phyloP scores from a whole-genome alignment of 148 eudicot species.

The Rheum nobile region DNA sequence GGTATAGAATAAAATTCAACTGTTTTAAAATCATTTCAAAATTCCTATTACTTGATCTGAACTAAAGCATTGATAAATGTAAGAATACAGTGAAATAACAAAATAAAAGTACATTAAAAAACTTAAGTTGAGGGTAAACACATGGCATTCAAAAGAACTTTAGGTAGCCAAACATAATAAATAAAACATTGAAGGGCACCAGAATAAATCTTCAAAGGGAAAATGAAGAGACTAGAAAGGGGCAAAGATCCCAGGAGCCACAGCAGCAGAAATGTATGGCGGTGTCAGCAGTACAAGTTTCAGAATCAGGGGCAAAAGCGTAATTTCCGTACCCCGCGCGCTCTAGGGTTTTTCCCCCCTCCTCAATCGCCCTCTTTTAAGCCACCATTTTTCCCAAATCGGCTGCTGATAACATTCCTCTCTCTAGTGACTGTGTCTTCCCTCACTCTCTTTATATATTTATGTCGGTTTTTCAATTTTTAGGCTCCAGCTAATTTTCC shows the following conservation, averaged over 20 bases:
- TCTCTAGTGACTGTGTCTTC: slow-evolving; percentile 8
- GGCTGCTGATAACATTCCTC: slow-evolving; percentile 7
- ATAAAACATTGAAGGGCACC: background rate
- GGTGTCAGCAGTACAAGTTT: background rate
- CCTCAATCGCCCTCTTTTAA: slow-evolving; percentile 4
- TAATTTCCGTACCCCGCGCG: background rate
- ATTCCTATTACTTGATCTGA: too few species aligned
- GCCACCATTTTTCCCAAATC: slow-evolving; percentile 2
- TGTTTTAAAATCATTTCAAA: too few species aligned
- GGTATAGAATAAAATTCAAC: too few species aligned
- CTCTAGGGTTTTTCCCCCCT: slow-evolving; percentile 1
- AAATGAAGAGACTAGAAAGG: background rate
- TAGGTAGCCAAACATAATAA: background rate
- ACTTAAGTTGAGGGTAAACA: background rate
- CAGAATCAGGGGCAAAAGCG: background rate
- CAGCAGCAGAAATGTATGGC: slow-evolving; percentile 7
- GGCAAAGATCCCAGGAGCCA: background rate
- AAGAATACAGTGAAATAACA: too few species aligned
- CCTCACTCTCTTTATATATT: background rate
- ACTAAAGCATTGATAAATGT: too few species aligned
- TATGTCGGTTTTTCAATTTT: slow-evolving; percentile 8
- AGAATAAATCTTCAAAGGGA: background rate
- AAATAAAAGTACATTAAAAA: background rate
- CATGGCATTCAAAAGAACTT: background rate
- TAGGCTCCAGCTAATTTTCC: slow-evolving; percentile 1